These are phyloP conservation scores for Metarhizium anisopliae DNA, from an alignment of 2,329 filamentous ascomycete species.

Conservation along the genomic window DNA sequence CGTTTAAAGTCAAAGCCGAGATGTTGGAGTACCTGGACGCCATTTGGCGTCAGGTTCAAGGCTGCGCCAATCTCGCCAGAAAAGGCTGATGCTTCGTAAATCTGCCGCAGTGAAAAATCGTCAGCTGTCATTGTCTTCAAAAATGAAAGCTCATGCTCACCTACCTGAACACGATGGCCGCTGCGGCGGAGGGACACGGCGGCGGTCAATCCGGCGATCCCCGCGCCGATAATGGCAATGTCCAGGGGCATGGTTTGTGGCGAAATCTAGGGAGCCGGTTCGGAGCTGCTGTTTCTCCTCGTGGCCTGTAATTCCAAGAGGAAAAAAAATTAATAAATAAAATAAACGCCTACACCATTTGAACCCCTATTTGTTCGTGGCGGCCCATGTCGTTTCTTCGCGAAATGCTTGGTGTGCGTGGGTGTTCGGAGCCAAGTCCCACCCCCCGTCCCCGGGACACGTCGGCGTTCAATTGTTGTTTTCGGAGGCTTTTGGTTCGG, in stretches of 20 bases:
- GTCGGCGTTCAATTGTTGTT: too few species aligned
- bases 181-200: not conserved
- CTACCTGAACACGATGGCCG: slow-evolving; percentile 2
- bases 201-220: slow-evolving; percentile 4
- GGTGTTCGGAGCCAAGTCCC: too few species aligned
- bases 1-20: slow-evolving; percentile 3
- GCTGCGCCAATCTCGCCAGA: slow-evolving; percentile 5
- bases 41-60: slow-evolving; percentile 5
- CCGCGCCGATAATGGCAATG: slow-evolving; percentile 2
- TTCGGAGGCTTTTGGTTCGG: too few species aligned
- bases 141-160: not conserved
- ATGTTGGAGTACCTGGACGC: not conserved
- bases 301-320: not conserved
- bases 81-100: slow-evolving; percentile 5
- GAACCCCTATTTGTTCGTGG: not conserved
- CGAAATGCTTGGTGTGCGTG: not conserved
- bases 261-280: not conserved
- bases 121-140: not conserved
- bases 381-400: not conserved
- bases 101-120: not conserved
- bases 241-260: not conserved
- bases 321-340: not conserved
- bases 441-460: too few species aligned
- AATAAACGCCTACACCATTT: not conserved
- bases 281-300: not conserved